Base-by-base conservation (phyloP, 306 rosid species). In the Cyclanthera cordifolia region DNA sequence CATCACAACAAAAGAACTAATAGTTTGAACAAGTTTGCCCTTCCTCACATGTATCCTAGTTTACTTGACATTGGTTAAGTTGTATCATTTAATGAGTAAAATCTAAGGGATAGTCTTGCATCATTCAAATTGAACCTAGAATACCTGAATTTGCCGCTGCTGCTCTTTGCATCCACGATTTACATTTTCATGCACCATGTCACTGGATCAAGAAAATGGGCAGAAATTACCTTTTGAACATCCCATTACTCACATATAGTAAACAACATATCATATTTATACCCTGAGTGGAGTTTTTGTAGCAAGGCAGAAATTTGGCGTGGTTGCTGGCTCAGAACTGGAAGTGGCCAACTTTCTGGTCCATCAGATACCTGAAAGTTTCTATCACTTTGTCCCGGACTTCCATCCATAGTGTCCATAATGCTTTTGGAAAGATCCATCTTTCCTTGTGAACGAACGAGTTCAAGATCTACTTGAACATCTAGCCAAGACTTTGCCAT, bases 221-320 rank as follows among this genome's bases (percentile, higher is more conserved):
- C 8, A 47, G 51, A 77, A 53, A 64, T 71, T 34, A 21, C 57
- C 59, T 54, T 47, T 34, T 24, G 27, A 43, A 53, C 63, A 43
- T 68, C 52, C 70, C 45, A 43, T 16, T 2, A 50, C 17, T 58
- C 59, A 21, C 73, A 37, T 58, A 56, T 79, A 47, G 45, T 48
- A 45, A 69, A 65, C 49, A 55, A 6, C 46, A 43, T 53, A 64
- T 47, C 51, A 57, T 71, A 56, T 50, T 32, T 41, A 68, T 83
- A 93, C 99, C 87, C 89, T 14, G 96, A 93, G 81, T 93, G 96
- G 74, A 93, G 96, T 69, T 93, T 93, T 79, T 86, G 96, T 68
- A 93, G 89, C 56, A 93, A 90, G 77, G 87, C 83, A 34, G 94
- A 82, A 70, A 90, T 85, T 65, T 93, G 96, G 3, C 85, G 86